Evolutionary conservation across 1,284 basidiomycete genomes (phyloP), one percentile per base, ranked within the genome.

Genomic region (Cutaneotrichosporon cavernicola): DNA sequence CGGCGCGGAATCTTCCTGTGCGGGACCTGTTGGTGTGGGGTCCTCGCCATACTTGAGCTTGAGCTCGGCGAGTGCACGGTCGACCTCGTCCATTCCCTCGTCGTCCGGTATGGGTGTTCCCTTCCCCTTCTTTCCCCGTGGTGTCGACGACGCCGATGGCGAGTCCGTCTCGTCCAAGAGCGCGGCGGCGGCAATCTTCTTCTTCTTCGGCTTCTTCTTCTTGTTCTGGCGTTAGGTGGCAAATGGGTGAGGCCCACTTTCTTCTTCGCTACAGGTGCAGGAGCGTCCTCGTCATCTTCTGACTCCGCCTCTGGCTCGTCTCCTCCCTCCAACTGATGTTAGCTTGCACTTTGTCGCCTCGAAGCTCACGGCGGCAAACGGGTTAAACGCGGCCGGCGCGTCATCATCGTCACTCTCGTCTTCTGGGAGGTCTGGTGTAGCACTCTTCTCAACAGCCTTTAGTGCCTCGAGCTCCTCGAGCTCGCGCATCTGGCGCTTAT

Each of bases 401-500:
- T 69, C 70, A 10, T 62, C 64, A 16, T 71, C 66, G 7, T 63
- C 56, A 32, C 70, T 65, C 16, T 64, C 65, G 32, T 67, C 70
- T 6, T 67, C 61, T 21, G 57, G 52, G 1, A 66, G 63, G 8
- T 32, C 51, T 8, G 53, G 47, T 56, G 73, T 70, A 40, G 72
- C 71, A 38, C 81, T 60, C 59, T 70, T 70, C 65, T 76, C 65
- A 26, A 66, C 65, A 4, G 72, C 69, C 60, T 77, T 71, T 0
- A 79, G 72, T 40, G 72, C 69, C 60, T 76, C 72, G 18, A 82
- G 85, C 73, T 94, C 91, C 66, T 92, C 90, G 26, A 87, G 83
- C 73, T 92, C 91, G 52, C 92, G 82, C 72, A 92, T 88, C 75
- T 94, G 91, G 56, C 92, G 84, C 79, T 92, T 95, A 81, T 86